Evolutionary conservation across 2,329 filamentous ascomycete species (phyloP), one percentile per base, ranked within the genome.

Genomic region (Nothopassalora personata): DNA sequence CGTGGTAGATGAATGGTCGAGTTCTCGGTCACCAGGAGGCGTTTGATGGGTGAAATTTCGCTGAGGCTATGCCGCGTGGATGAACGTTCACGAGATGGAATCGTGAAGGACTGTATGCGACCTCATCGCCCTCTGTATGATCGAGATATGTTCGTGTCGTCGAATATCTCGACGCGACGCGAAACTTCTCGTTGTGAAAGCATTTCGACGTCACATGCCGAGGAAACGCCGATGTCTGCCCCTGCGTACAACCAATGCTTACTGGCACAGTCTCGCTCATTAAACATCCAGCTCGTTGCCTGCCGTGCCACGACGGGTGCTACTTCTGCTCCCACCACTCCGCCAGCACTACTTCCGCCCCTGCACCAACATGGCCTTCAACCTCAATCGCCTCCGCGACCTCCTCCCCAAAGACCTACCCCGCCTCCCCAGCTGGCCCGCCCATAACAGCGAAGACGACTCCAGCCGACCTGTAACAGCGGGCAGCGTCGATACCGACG

Each of bases 381-480:
- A 71, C 39, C 63, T 73, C 48, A 62, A 65, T 48, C 65, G 67
- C 48, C 64, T 73, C 47, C 64, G 66, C 48, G 66, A 68, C 36
- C 66, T 68, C 52, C 63, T 73, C 47, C 70, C 71, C 15, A 69
- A 67, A 48, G 66, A 70, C 47, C 66, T 71, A 15, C 68, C 68
- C 49, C 61, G 63, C 28, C 62, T 70, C 36, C 68, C 69, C 46
- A 57, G 63, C 28, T 70, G 68, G 66, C 63, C 64, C n/a, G 52
- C 57, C 10, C 58, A 65, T 3, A 51, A 64, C 46, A 66, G 65
- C 18, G 58, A 63, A 51, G 53, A 65, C 48, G 52, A 52, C 9
- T 56, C 56, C 28, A 59, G 48, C 45, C 62, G 57, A 8, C 58
- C 59, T 5, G 56, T 56, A 10, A 63, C 64, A 8, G 60, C 60